phyloP scores from a whole-genome alignment of 441 rosid genomes.

The Brassica balearica region DNA sequence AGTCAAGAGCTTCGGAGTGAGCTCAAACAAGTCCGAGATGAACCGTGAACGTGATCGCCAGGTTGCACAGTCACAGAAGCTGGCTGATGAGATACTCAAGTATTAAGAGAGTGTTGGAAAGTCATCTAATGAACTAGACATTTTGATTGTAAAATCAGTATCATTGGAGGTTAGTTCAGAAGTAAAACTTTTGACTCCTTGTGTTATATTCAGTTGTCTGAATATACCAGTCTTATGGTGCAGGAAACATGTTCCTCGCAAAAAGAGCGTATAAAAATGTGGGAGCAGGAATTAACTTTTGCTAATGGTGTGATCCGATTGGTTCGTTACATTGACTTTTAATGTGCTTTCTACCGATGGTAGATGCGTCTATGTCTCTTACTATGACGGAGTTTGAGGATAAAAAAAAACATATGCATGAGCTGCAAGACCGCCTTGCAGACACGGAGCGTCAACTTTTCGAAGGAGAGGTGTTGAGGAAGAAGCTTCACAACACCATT shows the following conservation, averaged over 20 bases:
- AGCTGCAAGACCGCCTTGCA: conserved; percentile 66
- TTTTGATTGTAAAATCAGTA: conserved; percentile 62
- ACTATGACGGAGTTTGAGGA: conserved; percentile 65
- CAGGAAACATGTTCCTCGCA: conserved; percentile 91
- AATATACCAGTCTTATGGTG: conserved; percentile 23
- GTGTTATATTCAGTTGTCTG: conserved; percentile 16
- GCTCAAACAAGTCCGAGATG: conserved; percentile 84
- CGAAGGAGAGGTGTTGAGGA: conserved; percentile 86
- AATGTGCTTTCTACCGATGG: conserved; percentile 52
- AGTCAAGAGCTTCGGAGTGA: conserved; percentile 76
- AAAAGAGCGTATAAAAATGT: conserved; percentile 65
- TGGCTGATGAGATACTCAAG: conserved; percentile 64
- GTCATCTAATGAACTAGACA: conserved; percentile 72
- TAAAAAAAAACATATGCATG: conserved; percentile 49
- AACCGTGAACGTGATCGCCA: conserved; percentile 72
- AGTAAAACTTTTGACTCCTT: neutral
- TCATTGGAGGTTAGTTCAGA: conserved; percentile 75
- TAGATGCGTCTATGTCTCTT: conserved; percentile 62
- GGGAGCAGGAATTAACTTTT: conserved; percentile 69
- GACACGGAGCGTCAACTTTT: conserved; percentile 67
- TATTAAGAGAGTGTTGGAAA: conserved; percentile 81
- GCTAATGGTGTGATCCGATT: conserved; percentile 46
- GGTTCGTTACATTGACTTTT: conserved; percentile 6
- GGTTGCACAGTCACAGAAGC: conserved; percentile 57
- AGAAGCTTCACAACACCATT: conserved; percentile 93